Percentiles rank a stretch among this genome's conserved stretches.
phyloP scores from a whole-genome alignment of 371 early-diverging fungal genomes.

The Mortierella polycephala region DNA sequence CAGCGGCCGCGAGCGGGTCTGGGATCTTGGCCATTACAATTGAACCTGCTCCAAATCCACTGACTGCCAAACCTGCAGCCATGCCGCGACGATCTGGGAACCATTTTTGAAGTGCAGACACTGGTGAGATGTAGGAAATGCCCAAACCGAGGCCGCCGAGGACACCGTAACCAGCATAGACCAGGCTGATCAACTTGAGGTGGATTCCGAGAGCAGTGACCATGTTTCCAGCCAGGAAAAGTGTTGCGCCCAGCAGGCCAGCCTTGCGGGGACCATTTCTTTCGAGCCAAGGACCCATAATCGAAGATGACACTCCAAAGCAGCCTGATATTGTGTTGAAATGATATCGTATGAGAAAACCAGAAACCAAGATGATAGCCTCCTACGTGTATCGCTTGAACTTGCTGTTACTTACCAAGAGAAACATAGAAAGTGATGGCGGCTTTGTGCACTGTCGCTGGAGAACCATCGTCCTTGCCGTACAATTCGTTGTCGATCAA shows the following conservation, averaged over 20 bases:
- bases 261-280: conserved; percentile 67
- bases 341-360: no score
- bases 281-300: conserved; percentile 76
- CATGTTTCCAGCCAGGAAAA: conserved; percentile 69
- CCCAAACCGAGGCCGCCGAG: conserved; percentile 64
- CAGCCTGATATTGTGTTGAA: conserved; percentile 44
- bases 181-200: conserved; percentile 57
- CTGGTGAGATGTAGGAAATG: conserved; percentile 63
- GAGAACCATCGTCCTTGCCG: conserved; percentile 54
- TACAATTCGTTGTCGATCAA: conserved; percentile 67
- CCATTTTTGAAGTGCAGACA: conserved; percentile 68
- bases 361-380: no score
- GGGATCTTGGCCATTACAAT: conserved; percentile 71
- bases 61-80: conserved; percentile 69
- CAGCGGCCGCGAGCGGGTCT: conserved; percentile 58
- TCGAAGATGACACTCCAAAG: conserved; percentile 69
- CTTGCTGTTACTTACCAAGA: conserved; percentile 29
- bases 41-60: conserved; percentile 76
- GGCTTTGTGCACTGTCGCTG: conserved; percentile 51
- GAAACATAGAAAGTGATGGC: conserved; percentile 76
- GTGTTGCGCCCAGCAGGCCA: conserved; percentile 59
- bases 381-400: no score
- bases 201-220: conserved; percentile 62
- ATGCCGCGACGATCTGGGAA: conserved; percentile 68
- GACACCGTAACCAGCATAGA: conserved; percentile 66